phyloP scores from a whole-genome alignment of 495 filamentous ascomycete genomes.

The Aspergillus diversus region DNA sequence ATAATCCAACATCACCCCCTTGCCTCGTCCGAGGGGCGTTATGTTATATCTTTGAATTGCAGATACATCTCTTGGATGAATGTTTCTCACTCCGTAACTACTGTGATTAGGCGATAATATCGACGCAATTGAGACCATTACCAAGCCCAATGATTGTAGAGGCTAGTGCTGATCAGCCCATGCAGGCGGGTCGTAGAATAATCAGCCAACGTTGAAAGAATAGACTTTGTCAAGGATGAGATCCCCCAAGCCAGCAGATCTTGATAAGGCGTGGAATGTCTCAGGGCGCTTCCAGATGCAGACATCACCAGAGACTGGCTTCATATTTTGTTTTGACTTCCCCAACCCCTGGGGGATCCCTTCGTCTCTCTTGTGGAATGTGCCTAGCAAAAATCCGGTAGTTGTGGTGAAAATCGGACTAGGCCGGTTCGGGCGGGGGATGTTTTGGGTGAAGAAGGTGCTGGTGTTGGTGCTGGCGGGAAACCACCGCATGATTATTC shows the following conservation, averaged over 20 bases:
- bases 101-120: background rate
- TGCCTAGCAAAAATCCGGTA: background rate
- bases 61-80: background rate
- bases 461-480: background rate
- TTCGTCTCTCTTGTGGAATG: background rate
- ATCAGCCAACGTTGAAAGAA: slow-evolving; percentile 3
- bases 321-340: too few relatives aligned
- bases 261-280: background rate
- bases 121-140: background rate
- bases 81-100: background rate
- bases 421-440: slow-evolving; percentile 2
- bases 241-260: background rate
- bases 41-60: too few relatives aligned
- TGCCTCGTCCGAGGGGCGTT: too few relatives aligned
- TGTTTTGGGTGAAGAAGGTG: background rate
- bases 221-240: background rate
- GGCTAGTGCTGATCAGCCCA: slow-evolving; percentile 19
- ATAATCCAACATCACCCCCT: background rate
- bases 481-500: slow-evolving; percentile 3
- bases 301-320: too few relatives aligned
- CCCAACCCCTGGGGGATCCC: too few relatives aligned
- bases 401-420: slow-evolving; percentile 7
- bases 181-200: slow-evolving; percentile 9
- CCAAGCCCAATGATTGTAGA: slow-evolving; percentile 3
- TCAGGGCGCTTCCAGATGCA: background rate